phyloP scores from a whole-genome alignment of 2,329 filamentous ascomycete genomes.

The Cladosporium sp. region DNA sequence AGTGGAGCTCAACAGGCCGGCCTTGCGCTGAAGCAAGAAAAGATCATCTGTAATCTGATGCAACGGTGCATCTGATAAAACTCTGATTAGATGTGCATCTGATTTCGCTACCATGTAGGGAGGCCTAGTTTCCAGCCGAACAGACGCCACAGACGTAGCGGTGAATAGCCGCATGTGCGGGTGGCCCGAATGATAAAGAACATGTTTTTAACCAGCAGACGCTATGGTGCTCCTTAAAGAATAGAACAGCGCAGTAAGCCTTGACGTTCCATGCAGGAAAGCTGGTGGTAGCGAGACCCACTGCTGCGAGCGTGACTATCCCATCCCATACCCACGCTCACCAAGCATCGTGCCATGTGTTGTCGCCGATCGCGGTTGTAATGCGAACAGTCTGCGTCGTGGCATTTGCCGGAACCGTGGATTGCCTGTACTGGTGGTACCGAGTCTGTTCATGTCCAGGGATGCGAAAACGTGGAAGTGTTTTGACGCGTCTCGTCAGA shows the following conservation, averaged over 20 bases:
- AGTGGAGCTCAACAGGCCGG: conserved; percentile 6
- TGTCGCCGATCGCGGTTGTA: conserved; percentile 2
- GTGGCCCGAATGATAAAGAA: neutral
- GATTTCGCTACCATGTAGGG: conserved; percentile 1
- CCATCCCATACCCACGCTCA: neutral
- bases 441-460: neutral
- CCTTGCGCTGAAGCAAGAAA: neutral
- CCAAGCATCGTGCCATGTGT: neutral
- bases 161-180: neutral
- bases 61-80: conserved; percentile 6
- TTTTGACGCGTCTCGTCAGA: neutral
- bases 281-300: neutral
- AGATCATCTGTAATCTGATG: conserved; percentile 13
- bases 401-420: neutral
- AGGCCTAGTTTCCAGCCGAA: neutral
- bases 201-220: neutral
- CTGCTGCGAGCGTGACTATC: too few relatives aligned
- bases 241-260: neutral
- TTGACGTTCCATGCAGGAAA: neutral
- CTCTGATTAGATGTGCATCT: conserved; percentile 11
- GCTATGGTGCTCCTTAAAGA: conserved; percentile 2
- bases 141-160: conserved; percentile 11
- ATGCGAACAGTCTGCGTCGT: neutral
- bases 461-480: neutral
- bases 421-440: neutral